Base-by-base conservation (phyloP, 257 asterid species). In the Ehretia macrophylla region DNA sequence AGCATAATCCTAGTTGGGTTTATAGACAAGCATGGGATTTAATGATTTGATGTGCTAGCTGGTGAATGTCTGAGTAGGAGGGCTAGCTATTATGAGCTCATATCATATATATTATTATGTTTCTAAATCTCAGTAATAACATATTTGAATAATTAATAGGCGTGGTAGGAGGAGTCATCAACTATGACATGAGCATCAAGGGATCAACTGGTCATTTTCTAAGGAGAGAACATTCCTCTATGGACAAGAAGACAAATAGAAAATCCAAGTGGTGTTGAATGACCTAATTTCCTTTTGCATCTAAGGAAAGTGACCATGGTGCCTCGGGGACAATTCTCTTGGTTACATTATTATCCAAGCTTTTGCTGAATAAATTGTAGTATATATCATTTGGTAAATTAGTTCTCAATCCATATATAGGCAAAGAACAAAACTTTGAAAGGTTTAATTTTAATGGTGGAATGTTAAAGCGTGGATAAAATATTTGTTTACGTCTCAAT, bases 11-110 rank as follows among this genome's bases (percentile, higher is more conserved):
- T 55, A 73, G 68, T 60, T 60, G 55, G 53, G 50, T 45, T 53
- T 60, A 54, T 63, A 40, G 75, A 64, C 63, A 71, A 56, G 68
- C 77, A 72, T 72, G 69, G 61, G 64, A 61, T 58, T 64, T 55
- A 40, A 23, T 49, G 55, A 54, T 38, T 53, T 65, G 64, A 65
- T 42, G 58, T n/a, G n/a, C n/a, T n/a, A 50, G 55, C 32, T n/a
- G 64, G 57, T 60, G 60, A 60, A 37, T 71, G 56, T 60, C 67
- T 50, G 55, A 55, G 32, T 64, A 17, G 27, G 17, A 55, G 48
- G 40, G 21, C 35, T 17, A n/a, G n/a, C n/a, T n/a, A n/a, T n/a
- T n/a, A 17, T 5, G 8, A 45, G 48, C 55, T 19, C 45, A 35
- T 51, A 32, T 10, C 47, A 17, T 21, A 21, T 57, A n/a, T 21